Evolutionary conservation across 148 eudicot species (phyloP).

Genomic region (Rhododendron ovatum): DNA sequence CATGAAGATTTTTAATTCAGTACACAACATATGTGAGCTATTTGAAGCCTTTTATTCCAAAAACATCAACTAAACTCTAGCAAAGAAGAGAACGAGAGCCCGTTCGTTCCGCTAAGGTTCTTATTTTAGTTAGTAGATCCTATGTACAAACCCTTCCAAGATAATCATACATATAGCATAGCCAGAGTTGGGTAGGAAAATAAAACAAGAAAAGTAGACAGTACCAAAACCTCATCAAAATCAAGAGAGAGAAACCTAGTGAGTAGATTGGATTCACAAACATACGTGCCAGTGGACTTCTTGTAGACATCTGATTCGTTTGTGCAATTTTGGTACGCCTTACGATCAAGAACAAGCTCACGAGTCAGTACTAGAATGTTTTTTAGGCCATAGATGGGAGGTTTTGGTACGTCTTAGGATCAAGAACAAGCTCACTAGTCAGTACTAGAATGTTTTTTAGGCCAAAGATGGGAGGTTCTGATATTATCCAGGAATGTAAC

Average conservation of each 20-base stretch:
- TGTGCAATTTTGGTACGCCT: background rate
- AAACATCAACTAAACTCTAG: background rate
- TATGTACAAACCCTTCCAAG: background rate
- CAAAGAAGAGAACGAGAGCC: background rate
- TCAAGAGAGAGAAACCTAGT: background rate
- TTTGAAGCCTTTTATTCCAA: background rate
- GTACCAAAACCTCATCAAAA: background rate
- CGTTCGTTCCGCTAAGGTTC: no score
- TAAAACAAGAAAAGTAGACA: background rate
- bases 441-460: background rate
- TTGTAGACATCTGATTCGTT: constrained; percentile 1
- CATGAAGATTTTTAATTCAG: background rate
- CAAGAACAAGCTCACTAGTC: background rate
- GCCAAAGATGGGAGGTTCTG: background rate
- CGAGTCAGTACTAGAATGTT: background rate
- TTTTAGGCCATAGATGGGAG: background rate
- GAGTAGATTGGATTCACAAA: background rate
- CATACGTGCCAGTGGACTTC: background rate
- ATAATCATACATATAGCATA: background rate
- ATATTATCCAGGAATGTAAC: no score
- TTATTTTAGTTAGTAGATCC: no score
- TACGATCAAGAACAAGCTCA: background rate
- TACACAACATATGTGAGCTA: background rate
- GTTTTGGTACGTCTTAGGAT: background rate
- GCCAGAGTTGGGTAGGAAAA: background rate